Base-by-base conservation (phyloP, 2,329 filamentous ascomycete species). In the Acrocalymma vagum region DNA sequence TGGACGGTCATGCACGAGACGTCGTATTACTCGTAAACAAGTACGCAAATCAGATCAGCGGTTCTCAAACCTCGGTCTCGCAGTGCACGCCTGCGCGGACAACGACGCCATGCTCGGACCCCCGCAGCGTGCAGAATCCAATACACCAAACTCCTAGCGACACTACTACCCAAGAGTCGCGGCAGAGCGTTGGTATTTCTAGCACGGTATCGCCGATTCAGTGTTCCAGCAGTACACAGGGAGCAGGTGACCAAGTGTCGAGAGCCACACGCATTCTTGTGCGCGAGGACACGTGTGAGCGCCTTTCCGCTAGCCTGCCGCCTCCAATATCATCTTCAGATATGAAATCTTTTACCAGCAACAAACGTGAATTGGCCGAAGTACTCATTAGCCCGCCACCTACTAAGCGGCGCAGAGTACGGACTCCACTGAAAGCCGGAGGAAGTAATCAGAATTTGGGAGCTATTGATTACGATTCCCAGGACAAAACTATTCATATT, bases 1-100 rank as follows among this genome's bases (percentile, higher is more conserved):
- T 65, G 5, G 48, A 62, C 15, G 56, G 64, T 0, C 62, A 65
- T 35, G 62, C 62, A 6, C 60, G 42, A 43, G 63, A 68, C 21
- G 58, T 68, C 6, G 62, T 58, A 6, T 18, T 61, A 9, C 38
- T 65, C 4, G 55, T 36, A 1, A 42, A 53, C 17, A 58, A 53
- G 26, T 65, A 65, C 28, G 26, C 31, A 8, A 29, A 35, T 14
- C 48, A 60, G 9, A 44, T 48, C 14, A 16, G 17, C 5, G 31
- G 22, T 4, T 60, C 54, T 15, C 61, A 65, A 17, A 13, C n/a
- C 3, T 40, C 38, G 3, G 13, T 21, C 6, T 52, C 48, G 6
- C 54, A 54, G n/a, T 49, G 58, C 17, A 43, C 48, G 6, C 63
- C 55, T 5, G 60, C 58, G 6, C 58, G 62, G 27, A 48, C 52